These are phyloP conservation scores for Paecilomyces niveus DNA, from an alignment of 2,329 filamentous ascomycete species.

Conservation along the genomic window DNA sequence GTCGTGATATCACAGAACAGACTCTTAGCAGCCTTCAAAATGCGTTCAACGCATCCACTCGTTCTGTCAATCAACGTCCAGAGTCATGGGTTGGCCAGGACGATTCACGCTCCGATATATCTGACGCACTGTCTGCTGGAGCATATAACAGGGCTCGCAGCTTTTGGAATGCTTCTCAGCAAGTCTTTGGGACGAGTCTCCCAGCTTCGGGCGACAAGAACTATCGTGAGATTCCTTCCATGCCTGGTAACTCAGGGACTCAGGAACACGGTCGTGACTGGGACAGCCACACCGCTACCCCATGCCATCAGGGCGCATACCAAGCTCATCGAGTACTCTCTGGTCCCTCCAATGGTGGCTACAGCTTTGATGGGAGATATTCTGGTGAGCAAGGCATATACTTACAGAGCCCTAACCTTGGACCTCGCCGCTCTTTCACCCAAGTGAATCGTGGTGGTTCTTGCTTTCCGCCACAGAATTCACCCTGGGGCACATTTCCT, in stretches of 20 bases:
- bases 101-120: slow-evolving; percentile 39
- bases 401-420: slow-evolving; percentile 16
- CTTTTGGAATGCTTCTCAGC: slow-evolving; percentile 22
- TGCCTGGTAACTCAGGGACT: slow-evolving; percentile 12
- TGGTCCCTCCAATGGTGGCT: slow-evolving; percentile 20
- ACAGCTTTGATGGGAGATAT: slow-evolving; percentile 21
- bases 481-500: slow-evolving; percentile 27
- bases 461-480: slow-evolving; percentile 25
- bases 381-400: slow-evolving; percentile 24
- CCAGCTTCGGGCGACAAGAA: slow-evolving; percentile 19
- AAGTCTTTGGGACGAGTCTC: slow-evolving; percentile 19
- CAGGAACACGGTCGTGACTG: slow-evolving; percentile 26
- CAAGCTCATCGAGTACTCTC: slow-evolving; percentile 29
- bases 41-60: slow-evolving; percentile 46
- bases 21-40: slow-evolving; percentile 45
- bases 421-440: slow-evolving; percentile 21
- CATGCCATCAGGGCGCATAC: slow-evolving; percentile 15
- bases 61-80: slow-evolving; percentile 32
- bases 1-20: slow-evolving; percentile 44
- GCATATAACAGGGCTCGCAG: slow-evolving; percentile 34
- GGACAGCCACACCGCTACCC: slow-evolving; percentile 15
- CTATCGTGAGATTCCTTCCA: slow-evolving; percentile 17
- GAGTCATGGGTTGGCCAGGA: slow-evolving; percentile 39
- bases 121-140: slow-evolving; percentile 34
- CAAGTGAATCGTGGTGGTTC: slow-evolving; percentile 24